Percentiles rank a stretch among this genome's conserved stretches.
Conservation (phyloP, 2,329 filamentous ascomycete genomes). For the Pseudofabraea citricarpa region DNA sequence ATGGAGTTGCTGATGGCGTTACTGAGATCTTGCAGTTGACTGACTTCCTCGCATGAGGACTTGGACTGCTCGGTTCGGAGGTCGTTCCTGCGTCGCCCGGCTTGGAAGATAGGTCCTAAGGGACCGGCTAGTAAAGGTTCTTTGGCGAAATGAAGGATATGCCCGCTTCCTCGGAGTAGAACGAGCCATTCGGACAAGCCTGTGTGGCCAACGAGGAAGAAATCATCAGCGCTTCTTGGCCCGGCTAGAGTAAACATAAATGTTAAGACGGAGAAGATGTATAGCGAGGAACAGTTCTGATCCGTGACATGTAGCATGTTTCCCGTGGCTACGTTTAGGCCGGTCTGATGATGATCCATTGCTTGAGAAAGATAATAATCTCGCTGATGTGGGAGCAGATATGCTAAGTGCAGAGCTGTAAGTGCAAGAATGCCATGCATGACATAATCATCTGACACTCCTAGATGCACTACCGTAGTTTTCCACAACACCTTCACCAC, state of each 20-base stretch:
- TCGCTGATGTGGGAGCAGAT: conserved; percentile 31
- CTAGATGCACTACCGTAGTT: conserved; percentile 39
- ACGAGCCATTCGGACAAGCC: conserved; percentile 33
- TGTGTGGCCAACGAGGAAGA: conserved; percentile 30
- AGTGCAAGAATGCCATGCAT: conserved; percentile 44
- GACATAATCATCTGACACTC: conserved; percentile 40
- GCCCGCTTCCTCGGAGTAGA: conserved; percentile 31
- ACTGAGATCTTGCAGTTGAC: conserved; percentile 11
- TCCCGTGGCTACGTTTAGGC: conserved; percentile 25
- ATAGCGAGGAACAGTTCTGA: conserved; percentile 31
- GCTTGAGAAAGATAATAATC: conserved; percentile 36
- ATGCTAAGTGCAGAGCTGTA: conserved; percentile 43
- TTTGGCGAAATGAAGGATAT: conserved; percentile 26
- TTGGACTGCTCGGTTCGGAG: conserved; percentile 7
- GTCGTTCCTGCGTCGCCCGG: conserved; percentile 15
- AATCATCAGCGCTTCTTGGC: conserved; percentile 28
- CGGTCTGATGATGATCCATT: conserved; percentile 30
- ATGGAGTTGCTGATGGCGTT: conserved; percentile 6
- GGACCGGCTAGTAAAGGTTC: conserved; percentile 15
- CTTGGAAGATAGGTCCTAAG: conserved; percentile 25
- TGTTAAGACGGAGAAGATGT: conserved; percentile 34
- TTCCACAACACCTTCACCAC: conserved; percentile 40
- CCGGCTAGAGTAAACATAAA: conserved; percentile 32
- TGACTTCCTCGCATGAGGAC: conserved; percentile 5
- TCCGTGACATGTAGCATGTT: conserved; percentile 28